Conservation (phyloP, 805 yeast species). For the Allodekkera sacchari region DNA sequence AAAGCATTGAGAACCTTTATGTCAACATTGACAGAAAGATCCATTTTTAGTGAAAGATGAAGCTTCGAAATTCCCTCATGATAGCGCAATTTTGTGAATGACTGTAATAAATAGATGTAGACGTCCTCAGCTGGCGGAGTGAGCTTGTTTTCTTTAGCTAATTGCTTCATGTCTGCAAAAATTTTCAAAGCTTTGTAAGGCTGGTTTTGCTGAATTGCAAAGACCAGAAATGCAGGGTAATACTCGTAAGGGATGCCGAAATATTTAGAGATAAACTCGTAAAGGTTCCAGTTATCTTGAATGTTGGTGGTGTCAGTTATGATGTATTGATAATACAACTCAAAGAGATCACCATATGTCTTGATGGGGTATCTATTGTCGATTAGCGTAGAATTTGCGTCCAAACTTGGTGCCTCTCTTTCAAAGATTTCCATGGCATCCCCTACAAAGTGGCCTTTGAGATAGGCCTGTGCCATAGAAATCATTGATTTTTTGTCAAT, state of each 20-base stretch:
- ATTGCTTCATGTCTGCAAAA: slow-evolving; percentile 50
- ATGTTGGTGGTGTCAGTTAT: slow-evolving; percentile 26
- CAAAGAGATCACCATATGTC: slow-evolving; percentile 7
- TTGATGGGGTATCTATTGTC: background rate
- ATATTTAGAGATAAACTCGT: slow-evolving; percentile 45
- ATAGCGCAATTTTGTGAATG: slow-evolving; percentile 51
- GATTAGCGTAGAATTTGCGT: slow-evolving; percentile 1
- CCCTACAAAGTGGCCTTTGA: slow-evolving; percentile 27
- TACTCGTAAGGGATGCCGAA: slow-evolving; percentile 51
- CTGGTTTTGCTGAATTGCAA: slow-evolving; percentile 44
- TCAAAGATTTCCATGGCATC: slow-evolving; percentile 35
- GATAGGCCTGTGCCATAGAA: slow-evolving; percentile 28
- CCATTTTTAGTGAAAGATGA: slow-evolving; percentile 58
- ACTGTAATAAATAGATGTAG: slow-evolving; percentile 50
- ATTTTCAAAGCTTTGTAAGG: slow-evolving; percentile 56
- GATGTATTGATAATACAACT: slow-evolving; percentile 37
- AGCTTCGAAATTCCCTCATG: slow-evolving; percentile 60
- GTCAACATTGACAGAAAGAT: slow-evolving; percentile 45
- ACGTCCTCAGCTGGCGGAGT: slow-evolving; percentile 46
- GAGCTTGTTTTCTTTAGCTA: slow-evolving; percentile 45
- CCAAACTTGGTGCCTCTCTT: slow-evolving; percentile 28
- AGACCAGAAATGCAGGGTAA: slow-evolving; percentile 50
- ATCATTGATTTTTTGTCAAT: slow-evolving; percentile 31
- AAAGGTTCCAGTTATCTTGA: slow-evolving; percentile 52
- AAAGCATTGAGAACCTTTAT: slow-evolving; percentile 51